phyloP scores from a whole-genome alignment of 768 basidiomycete species.

The Piloderma croceum region DNA sequence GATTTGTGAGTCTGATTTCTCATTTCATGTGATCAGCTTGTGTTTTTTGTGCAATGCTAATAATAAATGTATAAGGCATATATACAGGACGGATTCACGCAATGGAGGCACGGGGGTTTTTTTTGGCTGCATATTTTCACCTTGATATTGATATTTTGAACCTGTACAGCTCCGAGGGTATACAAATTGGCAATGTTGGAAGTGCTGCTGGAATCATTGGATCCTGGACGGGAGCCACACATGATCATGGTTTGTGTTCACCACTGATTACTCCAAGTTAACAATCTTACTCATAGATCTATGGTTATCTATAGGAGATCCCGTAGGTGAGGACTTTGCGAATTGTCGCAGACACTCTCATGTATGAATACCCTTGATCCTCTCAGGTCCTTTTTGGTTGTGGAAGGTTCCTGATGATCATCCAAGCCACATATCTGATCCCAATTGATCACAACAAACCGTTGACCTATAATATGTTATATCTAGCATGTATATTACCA shows the following conservation, averaged over 20 bases:
- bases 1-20: constrained; percentile 44
- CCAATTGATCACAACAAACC: too few species aligned
- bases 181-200: constrained; percentile 59
- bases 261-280: not conserved
- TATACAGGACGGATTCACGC: constrained; percentile 44
- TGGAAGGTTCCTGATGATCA: constrained; percentile 49
- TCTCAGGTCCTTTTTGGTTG: constrained; percentile 72
- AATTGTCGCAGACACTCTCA: too few species aligned
- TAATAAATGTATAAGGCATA: constrained; percentile 37
- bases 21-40: constrained; percentile 7
- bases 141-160: not conserved
- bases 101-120: constrained; percentile 49
- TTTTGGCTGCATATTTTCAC: not conserved
- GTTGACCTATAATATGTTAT: too few species aligned
- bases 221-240: constrained; percentile 59
- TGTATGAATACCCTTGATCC: too few species aligned
- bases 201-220: constrained; percentile 66
- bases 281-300: constrained; percentile 2
- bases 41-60: constrained; percentile 2
- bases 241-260: constrained; percentile 42
- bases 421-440: too few species aligned
- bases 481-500: too few species aligned
- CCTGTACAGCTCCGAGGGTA: constrained; percentile 51
- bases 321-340: too few species aligned
- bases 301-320: constrained; percentile 47